A percentile compares a stretch with the other conserved stretches of the same genome.
Evolutionary conservation across 2,329 filamentous ascomycete species (phyloP).

Genomic region (Stenocarpella maydis): DNA sequence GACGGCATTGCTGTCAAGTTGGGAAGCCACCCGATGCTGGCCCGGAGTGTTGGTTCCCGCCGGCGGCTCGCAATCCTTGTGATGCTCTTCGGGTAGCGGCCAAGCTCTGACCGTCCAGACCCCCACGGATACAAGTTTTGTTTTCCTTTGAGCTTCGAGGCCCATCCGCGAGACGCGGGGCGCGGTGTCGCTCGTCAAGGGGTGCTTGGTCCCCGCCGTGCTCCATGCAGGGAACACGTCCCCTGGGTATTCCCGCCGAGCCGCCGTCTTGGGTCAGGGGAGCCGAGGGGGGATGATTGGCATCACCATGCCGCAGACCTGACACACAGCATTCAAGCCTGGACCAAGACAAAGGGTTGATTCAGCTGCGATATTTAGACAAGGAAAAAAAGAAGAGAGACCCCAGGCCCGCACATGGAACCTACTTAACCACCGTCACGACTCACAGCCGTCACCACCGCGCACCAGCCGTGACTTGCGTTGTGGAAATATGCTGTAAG

Average conservation of each 20-base stretch:
- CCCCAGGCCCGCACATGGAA: not conserved
- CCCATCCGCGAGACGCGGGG: not conserved
- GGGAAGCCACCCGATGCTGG: constrained; percentile 6
- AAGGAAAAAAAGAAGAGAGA: not conserved
- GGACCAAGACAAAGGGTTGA: not conserved
- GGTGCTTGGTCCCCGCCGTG: constrained; percentile 3
- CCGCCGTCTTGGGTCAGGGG: constrained; percentile 7
- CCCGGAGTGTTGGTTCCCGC: not conserved
- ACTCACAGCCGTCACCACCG: not conserved
- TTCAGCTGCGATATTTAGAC: not conserved
- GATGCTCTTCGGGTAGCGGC: not conserved
- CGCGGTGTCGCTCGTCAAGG: not conserved
- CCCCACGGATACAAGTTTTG: not conserved
- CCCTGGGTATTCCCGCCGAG: constrained; percentile 20
- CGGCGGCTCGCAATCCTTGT: no score
- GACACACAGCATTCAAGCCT: not conserved
- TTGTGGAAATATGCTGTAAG: not conserved
- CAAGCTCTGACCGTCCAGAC: not conserved
- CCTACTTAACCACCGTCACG: not conserved
- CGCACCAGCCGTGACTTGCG: not conserved
- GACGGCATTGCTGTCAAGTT: constrained; percentile 12
- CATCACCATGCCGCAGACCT: not conserved
- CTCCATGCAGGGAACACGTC: constrained; percentile 24
- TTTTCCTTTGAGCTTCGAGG: not conserved
- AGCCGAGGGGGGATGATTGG: no score